Evolutionary conservation across 176 grass and related monocot genomes (phyloP), one percentile per base, ranked within the genome.

Genomic region (Juncus inflexus): DNA sequence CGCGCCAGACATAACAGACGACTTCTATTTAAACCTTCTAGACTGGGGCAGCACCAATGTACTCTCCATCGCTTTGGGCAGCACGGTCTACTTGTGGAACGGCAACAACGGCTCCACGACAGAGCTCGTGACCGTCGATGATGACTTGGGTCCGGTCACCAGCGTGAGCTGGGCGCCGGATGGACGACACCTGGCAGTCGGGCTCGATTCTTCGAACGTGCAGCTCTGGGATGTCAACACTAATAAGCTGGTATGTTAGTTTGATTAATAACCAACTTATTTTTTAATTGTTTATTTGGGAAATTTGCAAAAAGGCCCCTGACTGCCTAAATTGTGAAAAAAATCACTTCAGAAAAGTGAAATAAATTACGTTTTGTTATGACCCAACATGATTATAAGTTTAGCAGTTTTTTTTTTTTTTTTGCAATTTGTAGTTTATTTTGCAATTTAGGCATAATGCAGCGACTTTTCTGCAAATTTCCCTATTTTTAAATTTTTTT

Each of bases 181-280:
- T 58, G 37, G 66, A 4, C 60, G 37, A 11, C 64, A 61, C 56
- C 74, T 89, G 58, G 81, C 86, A 9, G 11, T 84, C 52, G 81
- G 81, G 10, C 70, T 84, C 16, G 70, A 81, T 47, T 78, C 77
- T 71, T 84, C 81, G 56, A 45, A 78, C 56, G 65, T 89, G 16
- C 74, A 81, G 15, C 42, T 89, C 37, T 89, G 69, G 77, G 77
- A 84, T 58, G 12, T 69, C 1, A 43, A 15, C 55, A 81, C 78
- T 28, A 76, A 66, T 63, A 57, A 58, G 6, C 15, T 51, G 74
- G 84, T 86, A 50, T 47, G 78, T n/a, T n/a, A n/a, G n/a, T n/a
- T n/a, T n/a, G n/a, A n/a, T n/a, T n/a, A n/a, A n/a, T n/a, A n/a
- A n/a, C n/a, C n/a, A n/a, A n/a, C n/a, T n/a, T n/a, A n/a, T n/a